Conservation (phyloP, 2,329 filamentous ascomycete species). For the Dryadomyces quercivorus region DNA sequence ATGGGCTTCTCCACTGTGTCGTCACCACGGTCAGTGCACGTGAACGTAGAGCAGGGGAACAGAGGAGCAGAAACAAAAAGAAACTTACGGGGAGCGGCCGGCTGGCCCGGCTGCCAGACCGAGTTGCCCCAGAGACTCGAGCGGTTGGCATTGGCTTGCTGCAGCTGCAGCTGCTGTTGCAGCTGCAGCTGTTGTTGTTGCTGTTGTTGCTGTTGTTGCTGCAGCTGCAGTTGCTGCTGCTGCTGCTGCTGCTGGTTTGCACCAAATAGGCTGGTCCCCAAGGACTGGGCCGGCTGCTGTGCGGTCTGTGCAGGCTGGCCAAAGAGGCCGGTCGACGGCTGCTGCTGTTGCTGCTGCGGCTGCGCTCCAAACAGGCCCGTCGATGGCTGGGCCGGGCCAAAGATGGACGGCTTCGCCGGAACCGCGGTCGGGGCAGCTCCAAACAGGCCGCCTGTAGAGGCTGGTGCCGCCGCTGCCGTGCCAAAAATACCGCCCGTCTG, state of each 20-base stretch:
- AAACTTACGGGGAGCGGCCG: slow-evolving; percentile 31
- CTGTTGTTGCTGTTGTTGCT: slow-evolving; percentile 19
- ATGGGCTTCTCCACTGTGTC: slow-evolving; percentile 55
- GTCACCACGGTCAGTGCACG: not conserved
- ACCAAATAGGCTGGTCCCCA: slow-evolving; percentile 5
- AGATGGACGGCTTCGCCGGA: not conserved
- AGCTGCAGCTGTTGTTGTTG: slow-evolving; percentile 23
- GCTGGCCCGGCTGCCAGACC: slow-evolving; percentile 38
- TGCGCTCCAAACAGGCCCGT: slow-evolving; percentile 19
- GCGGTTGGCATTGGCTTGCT: slow-evolving; percentile 22
- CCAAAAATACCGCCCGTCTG: not conserved
- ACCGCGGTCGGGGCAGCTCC: slow-evolving; percentile 6
- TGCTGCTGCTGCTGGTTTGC: slow-evolving; percentile 5
- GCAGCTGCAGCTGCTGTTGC: slow-evolving; percentile 21
- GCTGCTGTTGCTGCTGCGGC: not conserved
- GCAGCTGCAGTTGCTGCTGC: slow-evolving; percentile 19
- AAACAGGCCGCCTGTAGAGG: slow-evolving; percentile 21
- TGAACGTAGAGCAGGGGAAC: too few species aligned
- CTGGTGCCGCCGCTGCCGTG: slow-evolving; percentile 10
- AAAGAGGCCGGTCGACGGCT: slow-evolving; percentile 5
- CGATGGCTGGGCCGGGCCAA: slow-evolving; percentile 12
- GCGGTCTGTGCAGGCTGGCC: slow-evolving; percentile 3
- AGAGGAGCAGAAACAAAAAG: not conserved
- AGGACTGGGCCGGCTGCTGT: not conserved
- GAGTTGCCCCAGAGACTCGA: slow-evolving; percentile 31